Evolutionary conservation across 2,329 filamentous ascomycete species (phyloP).

Genomic region (Fusarium sp.): DNA sequence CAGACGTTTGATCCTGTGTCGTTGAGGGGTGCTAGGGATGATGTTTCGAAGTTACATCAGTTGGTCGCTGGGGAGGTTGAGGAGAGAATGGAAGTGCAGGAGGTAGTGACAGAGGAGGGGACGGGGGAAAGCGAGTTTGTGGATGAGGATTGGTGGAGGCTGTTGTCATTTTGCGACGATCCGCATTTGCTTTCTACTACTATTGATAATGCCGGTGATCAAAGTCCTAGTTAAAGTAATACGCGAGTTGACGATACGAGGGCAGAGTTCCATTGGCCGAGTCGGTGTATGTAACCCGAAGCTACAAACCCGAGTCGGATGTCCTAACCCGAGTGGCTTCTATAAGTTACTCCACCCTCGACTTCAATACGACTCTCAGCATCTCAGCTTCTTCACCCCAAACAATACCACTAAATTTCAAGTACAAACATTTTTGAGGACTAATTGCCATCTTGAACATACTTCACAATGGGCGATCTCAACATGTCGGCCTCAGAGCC

Average conservation of each 20-base stretch:
- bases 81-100: fast-evolving
- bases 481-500: conserved; percentile 21
- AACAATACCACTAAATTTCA: fast-evolving
- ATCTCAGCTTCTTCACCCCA: background rate
- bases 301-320: conserved; percentile 3
- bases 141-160: conserved; percentile 43
- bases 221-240: background rate
- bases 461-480: conserved; percentile 12
- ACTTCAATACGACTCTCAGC: background rate
- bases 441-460: fast-evolving
- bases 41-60: conserved; percentile 6
- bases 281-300: conserved; percentile 13
- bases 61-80: background rate
- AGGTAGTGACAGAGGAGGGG: background rate
- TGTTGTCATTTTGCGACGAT: conserved; percentile 44
- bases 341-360: conserved; percentile 9
- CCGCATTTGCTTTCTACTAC: conserved; percentile 43
- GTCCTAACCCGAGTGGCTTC: conserved; percentile 15
- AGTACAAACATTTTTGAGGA: fast-evolving
- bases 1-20: conserved; percentile 22
- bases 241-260: background rate
- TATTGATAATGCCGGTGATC: conserved; percentile 9
- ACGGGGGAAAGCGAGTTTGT: conserved; percentile 20
- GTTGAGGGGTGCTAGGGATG: background rate
- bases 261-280: background rate